phyloP scores from a whole-genome alignment of 257 asterid genomes.

The Haberlea rhodopensis region DNA sequence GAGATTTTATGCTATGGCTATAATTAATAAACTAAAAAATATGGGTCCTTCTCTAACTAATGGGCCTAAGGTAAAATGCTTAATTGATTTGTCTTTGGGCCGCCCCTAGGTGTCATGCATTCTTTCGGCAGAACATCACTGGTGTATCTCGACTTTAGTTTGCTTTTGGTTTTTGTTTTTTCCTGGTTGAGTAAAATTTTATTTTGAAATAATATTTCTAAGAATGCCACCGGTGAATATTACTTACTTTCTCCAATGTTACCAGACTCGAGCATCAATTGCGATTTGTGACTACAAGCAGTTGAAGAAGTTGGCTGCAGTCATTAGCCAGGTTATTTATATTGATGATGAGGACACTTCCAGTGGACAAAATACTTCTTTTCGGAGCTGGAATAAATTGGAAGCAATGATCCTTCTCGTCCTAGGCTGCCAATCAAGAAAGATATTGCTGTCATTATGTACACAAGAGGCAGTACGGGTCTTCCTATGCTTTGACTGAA shows the following conservation, averaged over 20 bases:
- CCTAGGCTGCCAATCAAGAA: constrained; percentile 69
- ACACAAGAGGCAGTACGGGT: constrained; percentile 97
- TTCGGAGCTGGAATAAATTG: constrained; percentile 72
- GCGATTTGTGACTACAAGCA: constrained; percentile 77
- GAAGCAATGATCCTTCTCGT: constrained; percentile 48
- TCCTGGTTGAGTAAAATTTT: constrained; percentile 17
- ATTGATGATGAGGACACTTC: constrained; percentile 61
- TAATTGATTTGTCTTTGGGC: too few species aligned
- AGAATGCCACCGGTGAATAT: constrained; percentile 8
- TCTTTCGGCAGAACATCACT: constrained; percentile 79
- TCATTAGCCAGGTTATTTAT: constrained; percentile 55
- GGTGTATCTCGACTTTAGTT: constrained; percentile 9
- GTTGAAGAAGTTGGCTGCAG: constrained; percentile 62
- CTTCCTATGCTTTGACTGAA: constrained; percentile 66
- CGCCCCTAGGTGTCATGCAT: too few species aligned
- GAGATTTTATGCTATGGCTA: too few species aligned
- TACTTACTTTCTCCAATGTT: constrained; percentile 26
- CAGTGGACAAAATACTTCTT: constrained; percentile 59
- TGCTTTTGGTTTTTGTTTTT: constrained; percentile 11
- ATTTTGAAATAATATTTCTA: too few species aligned
- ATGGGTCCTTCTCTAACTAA: too few species aligned
- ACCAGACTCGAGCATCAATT: constrained; percentile 84
- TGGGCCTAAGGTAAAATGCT: too few species aligned
- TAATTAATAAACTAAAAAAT: too few species aligned
- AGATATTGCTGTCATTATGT: constrained; percentile 89